Conservation (phyloP, 371 early-diverging fungal species). For the Apophysomyces elegans region DNA sequence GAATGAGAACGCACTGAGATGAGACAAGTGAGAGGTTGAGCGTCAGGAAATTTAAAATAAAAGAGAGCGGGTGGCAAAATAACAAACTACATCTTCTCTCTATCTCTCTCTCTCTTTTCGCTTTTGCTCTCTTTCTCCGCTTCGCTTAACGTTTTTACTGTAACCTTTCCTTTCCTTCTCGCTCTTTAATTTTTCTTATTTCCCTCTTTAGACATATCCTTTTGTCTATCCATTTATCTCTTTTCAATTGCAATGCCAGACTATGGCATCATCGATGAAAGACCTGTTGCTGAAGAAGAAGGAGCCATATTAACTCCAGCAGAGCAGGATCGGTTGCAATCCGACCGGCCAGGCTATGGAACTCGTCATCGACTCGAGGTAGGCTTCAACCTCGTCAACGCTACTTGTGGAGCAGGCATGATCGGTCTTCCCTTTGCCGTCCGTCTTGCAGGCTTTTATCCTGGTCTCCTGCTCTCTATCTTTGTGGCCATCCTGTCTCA, state of each 20-base stretch:
- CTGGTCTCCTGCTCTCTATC: constrained; percentile 53
- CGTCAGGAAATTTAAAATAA: no score
- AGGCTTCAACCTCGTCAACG: constrained; percentile 62
- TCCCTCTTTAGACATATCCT: neutral
- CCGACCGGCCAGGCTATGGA: constrained; percentile 54
- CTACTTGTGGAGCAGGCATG: constrained; percentile 65
- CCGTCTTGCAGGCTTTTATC: constrained; percentile 56
- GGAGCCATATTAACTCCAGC: constrained; percentile 24
- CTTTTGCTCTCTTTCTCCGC: no score
- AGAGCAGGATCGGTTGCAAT: constrained; percentile 47
- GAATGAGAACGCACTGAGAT: no score
- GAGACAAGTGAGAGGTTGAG: no score
- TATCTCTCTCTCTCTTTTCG: no score
- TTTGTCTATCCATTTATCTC: constrained; percentile 11
- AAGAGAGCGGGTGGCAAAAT: no score
- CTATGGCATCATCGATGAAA: constrained; percentile 32
- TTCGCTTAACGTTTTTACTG: neutral
- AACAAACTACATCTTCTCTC: no score
- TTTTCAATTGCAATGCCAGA: constrained; percentile 19
- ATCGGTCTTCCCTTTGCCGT: constrained; percentile 53
- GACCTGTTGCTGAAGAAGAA: constrained; percentile 9
- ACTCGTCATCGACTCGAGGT: constrained; percentile 42
- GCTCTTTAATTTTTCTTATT: constrained; percentile 1
- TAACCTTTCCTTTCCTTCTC: constrained; percentile 11
- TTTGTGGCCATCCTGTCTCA: constrained; percentile 55